Evolutionary conservation across 2,329 filamentous ascomycete genomes (phyloP).

Genomic region (Aureobasidium namibiae): DNA sequence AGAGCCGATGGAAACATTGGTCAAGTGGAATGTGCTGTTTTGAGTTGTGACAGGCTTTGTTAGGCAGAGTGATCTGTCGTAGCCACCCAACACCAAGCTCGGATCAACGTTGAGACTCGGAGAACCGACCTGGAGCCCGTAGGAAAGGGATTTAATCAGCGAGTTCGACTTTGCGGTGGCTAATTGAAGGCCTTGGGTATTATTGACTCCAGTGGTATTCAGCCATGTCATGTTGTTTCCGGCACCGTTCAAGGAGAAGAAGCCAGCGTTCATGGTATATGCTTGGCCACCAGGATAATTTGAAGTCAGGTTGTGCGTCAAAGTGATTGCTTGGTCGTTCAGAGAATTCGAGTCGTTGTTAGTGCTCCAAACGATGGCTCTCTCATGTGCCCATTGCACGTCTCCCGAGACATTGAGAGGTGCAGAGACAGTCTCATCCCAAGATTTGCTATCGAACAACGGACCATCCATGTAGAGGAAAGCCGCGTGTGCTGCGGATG

Average conservation of each 20-base stretch:
- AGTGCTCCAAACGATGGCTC: background rate
- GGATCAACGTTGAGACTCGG: background rate
- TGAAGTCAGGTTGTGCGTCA: background rate
- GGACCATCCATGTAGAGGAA: background rate
- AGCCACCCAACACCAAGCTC: background rate
- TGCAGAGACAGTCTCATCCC: conserved; percentile 1
- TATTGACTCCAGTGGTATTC: background rate
- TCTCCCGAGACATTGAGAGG: background rate
- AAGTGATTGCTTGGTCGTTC: background rate
- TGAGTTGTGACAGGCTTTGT: background rate
- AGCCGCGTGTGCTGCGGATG: background rate
- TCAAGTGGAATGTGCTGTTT: background rate
- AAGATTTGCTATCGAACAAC: background rate
- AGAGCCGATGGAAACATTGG: background rate
- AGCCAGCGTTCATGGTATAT: conserved; percentile 5
- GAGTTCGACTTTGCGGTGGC: background rate
- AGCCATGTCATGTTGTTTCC: background rate
- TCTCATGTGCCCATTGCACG: background rate
- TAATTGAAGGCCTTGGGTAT: background rate
- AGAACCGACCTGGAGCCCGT: background rate
- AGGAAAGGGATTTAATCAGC: background rate
- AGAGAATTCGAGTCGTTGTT: background rate
- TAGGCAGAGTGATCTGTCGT: background rate
- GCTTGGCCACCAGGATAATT: background rate
- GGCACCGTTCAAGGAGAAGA: conserved; percentile 1